Conservation (phyloP, 371 early-diverging fungal species). For the Zychaea mexicana region DNA sequence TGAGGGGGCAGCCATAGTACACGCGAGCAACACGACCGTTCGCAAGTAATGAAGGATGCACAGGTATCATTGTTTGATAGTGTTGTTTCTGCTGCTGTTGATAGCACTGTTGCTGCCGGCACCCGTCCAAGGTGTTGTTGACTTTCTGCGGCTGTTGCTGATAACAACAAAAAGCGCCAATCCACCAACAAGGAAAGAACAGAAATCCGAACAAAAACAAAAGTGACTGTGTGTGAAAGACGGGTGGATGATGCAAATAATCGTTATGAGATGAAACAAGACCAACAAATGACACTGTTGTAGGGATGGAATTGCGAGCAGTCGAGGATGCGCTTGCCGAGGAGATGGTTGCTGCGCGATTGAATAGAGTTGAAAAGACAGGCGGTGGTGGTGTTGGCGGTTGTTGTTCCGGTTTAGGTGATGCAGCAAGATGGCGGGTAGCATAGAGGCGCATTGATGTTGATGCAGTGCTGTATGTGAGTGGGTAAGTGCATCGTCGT, state of each 20-base stretch:
- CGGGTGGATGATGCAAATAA: slow-evolving; percentile 24
- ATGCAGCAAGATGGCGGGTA: not conserved
- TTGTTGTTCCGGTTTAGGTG: not conserved
- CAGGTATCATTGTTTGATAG: slow-evolving; percentile 5
- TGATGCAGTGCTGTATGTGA: not conserved
- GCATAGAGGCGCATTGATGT: not conserved
- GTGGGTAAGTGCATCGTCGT: not conserved
- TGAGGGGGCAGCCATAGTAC: slow-evolving; percentile 17
- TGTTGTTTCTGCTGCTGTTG: no score
- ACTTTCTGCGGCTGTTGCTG: not conserved
- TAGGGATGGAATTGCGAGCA: not conserved
- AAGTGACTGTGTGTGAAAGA: slow-evolving; percentile 49
- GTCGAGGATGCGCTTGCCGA: not conserved
- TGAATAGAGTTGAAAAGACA: not conserved
- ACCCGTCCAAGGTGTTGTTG: not conserved
- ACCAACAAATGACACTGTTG: not conserved
- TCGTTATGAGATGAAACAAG: not conserved
- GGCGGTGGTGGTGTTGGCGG: not conserved
- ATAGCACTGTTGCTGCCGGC: not conserved
- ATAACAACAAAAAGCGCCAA: slow-evolving; percentile 26
- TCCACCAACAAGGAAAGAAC: slow-evolving; percentile 52
- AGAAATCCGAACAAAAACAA: slow-evolving; percentile 48
- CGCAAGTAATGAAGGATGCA: slow-evolving; percentile 39
- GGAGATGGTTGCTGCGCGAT: slow-evolving; percentile 2
- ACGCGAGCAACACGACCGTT: slow-evolving; percentile 27